phyloP scores from a whole-genome alignment of 2,329 filamentous ascomycete genomes.

The Coccinonectria pachysandricola region DNA sequence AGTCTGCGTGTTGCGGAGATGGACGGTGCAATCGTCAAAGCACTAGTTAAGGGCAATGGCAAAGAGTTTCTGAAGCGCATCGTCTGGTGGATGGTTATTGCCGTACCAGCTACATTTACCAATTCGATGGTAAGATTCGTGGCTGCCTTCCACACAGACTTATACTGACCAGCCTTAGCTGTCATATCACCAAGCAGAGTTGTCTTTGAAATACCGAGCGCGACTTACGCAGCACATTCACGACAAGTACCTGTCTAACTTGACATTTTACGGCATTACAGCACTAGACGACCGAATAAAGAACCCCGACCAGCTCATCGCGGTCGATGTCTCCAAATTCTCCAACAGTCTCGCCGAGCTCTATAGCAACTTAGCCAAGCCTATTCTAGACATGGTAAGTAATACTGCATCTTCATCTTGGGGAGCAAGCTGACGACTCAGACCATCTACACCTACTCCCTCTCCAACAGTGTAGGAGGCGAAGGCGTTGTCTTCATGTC shows the following conservation, averaged over 20 bases:
- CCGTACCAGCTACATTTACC: conserved; percentile 90
- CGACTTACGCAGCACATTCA: conserved; percentile 91
- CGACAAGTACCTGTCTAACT: conserved; percentile 88
- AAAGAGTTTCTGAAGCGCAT: conserved; percentile 81
- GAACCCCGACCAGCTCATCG: conserved; percentile 95
- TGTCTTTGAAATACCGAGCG: conserved; percentile 86
- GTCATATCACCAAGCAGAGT: conserved; percentile 91
- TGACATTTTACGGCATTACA: conserved; percentile 96
- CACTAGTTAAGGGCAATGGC: conserved; percentile 80
- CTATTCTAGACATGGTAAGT: conserved; percentile 76
- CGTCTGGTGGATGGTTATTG: conserved; percentile 98
- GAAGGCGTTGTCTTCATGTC: conserved; percentile 96
- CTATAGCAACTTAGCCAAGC: conserved; percentile 94
- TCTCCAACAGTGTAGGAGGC: conserved; percentile 90
- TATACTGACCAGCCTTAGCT: conserved; percentile 46
- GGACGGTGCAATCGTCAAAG: conserved; percentile 88
- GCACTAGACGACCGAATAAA: conserved; percentile 95
- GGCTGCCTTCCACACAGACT: conserved; percentile 2
- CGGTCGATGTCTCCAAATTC: conserved; percentile 92
- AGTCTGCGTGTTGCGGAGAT: conserved; percentile 94
- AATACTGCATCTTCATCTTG: not conserved
- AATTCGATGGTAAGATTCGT: conserved; percentile 77
- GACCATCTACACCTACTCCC: conserved; percentile 86
- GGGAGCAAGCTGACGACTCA: conserved; percentile 23
- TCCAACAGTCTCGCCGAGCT: conserved; percentile 89